These are phyloP conservation scores for Calocybe gangraenosa DNA, from an alignment of 768 basidiomycete species.

Conservation along the genomic window DNA sequence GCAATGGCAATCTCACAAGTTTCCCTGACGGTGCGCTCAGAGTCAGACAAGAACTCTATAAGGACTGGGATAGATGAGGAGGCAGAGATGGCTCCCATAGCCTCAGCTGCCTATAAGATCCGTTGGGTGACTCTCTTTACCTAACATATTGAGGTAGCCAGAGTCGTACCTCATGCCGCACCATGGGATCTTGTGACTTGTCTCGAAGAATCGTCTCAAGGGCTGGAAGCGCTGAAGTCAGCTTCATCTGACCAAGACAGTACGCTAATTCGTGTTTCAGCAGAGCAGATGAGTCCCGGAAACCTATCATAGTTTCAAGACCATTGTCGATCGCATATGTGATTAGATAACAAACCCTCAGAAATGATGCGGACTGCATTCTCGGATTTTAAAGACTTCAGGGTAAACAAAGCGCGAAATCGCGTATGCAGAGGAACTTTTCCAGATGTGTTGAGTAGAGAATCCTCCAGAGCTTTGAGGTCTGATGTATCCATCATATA, in stretches of 20 bases:
- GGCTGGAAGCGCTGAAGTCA: constrained; percentile 65
- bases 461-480: constrained; percentile 65
- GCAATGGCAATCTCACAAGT: constrained; percentile 97
- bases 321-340: constrained; percentile 6
- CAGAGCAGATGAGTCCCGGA: constrained; percentile 81
- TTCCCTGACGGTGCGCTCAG: constrained; percentile 77
- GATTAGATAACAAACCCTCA: constrained; percentile 49
- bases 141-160: constrained; percentile 1
- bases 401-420: constrained; percentile 88
- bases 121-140: constrained; percentile 8
- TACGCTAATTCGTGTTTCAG: constrained; percentile 98
- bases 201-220: constrained; percentile 76
- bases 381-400: constrained; percentile 78
- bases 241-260: constrained; percentile 90
- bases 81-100: constrained; percentile 90
- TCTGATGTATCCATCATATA: constrained; percentile 44
- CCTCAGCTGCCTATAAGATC: constrained; percentile 83
- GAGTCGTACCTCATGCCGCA: constrained; percentile 84
- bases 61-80: constrained; percentile 64
- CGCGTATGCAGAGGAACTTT: constrained; percentile 77
- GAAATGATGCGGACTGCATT: constrained; percentile 83
- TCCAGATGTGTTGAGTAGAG: constrained; percentile 74
- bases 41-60: constrained; percentile 64
- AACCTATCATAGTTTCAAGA: constrained; percentile 44
- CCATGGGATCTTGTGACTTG: constrained; percentile 84